phyloP scores from a whole-genome alignment of 2,329 filamentous ascomycete species.

The Albifimbria verrucaria region DNA sequence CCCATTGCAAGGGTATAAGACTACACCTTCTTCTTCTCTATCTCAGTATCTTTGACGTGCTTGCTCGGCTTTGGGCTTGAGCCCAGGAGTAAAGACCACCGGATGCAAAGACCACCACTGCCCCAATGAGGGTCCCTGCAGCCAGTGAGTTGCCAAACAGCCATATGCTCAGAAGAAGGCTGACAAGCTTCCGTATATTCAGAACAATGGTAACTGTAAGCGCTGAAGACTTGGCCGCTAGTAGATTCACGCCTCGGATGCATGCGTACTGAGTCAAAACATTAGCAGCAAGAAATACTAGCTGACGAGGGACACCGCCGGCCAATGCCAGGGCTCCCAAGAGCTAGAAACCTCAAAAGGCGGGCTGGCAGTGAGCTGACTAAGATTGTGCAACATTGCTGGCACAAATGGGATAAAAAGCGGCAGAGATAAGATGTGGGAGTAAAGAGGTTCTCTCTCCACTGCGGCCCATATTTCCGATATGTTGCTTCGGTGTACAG shows the following conservation, averaged over 20 bases:
- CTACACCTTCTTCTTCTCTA: conserved; percentile 4
- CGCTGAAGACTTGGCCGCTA: conserved; percentile 83
- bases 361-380: conserved; percentile 60
- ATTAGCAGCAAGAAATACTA: conserved; percentile 70
- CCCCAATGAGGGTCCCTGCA: conserved; percentile 73
- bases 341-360: conserved; percentile 40
- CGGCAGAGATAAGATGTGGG: conserved; percentile 70
- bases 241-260: conserved; percentile 92
- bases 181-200: conserved; percentile 92
- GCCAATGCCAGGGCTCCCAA: conserved; percentile 10
- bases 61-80: conserved; percentile 25
- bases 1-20: no score
- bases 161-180: conserved; percentile 86
- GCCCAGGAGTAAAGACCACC: conserved; percentile 91
- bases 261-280: conserved; percentile 91
- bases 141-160: conserved; percentile 85
- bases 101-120: conserved; percentile 81
- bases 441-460: conserved; percentile 96
- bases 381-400: conserved; percentile 62
- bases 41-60: background rate
- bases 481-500: conserved; percentile 93
- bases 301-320: conserved; percentile 57
- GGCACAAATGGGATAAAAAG: conserved; percentile 72
- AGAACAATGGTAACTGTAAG: conserved; percentile 95
- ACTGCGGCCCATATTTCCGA: conserved; percentile 78